Conservation (phyloP, 768 basidiomycete species). For the Tylopilus subfusipes region DNA sequence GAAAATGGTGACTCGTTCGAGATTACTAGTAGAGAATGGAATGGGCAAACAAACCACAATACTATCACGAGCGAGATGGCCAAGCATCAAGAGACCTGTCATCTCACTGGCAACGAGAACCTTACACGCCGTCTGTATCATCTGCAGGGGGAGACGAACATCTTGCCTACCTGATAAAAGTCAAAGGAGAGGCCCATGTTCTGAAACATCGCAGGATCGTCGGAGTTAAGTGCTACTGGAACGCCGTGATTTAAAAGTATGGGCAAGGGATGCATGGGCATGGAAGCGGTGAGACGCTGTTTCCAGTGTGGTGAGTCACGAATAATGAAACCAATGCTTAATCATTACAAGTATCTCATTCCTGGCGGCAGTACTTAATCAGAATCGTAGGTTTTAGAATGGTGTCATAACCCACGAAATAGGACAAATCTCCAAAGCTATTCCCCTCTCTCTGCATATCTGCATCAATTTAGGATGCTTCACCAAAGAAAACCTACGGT, state of each 20-base stretch:
- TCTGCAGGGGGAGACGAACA: background rate
- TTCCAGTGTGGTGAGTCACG: background rate
- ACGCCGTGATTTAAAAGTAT: constrained; percentile 70
- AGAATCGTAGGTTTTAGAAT: background rate
- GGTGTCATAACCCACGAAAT: constrained; percentile 57
- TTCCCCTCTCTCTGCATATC: constrained; percentile 57
- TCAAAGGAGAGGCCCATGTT: constrained; percentile 78
- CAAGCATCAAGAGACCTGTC: constrained; percentile 59
- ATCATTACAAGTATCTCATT: constrained; percentile 67
- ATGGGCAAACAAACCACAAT: constrained; percentile 48
- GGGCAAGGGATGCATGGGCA: constrained; percentile 76
- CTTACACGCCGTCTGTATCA: constrained; percentile 26
- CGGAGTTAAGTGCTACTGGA: constrained; percentile 66
- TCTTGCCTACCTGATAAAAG: constrained; percentile 59
- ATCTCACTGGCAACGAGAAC: constrained; percentile 68
- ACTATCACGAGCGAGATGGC: constrained; percentile 63
- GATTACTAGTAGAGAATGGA: background rate
- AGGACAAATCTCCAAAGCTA: constrained; percentile 74
- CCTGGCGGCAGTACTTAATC: constrained; percentile 35
- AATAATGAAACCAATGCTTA: background rate
- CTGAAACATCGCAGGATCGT: constrained; percentile 75
- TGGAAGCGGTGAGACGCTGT: constrained; percentile 71
- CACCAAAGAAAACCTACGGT: constrained; percentile 60
- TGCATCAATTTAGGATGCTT: constrained; percentile 75
- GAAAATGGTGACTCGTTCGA: background rate